These are phyloP conservation scores for Astragalus glycyphyllos DNA, from an alignment of 306 rosid species.

Conservation along the genomic window DNA sequence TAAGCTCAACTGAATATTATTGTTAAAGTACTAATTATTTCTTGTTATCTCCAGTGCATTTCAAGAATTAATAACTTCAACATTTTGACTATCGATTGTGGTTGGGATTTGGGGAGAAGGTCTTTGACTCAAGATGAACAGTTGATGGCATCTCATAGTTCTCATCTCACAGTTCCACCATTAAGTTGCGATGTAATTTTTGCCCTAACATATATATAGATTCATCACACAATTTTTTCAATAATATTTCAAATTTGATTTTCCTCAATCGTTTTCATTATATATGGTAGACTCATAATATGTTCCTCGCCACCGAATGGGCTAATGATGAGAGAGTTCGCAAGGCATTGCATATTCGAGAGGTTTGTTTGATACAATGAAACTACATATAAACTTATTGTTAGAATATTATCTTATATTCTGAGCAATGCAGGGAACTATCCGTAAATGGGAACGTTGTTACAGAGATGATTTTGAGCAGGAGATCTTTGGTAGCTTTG, in stretches of 20 bases:
- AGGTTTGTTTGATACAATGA: slow-evolving; percentile 39
- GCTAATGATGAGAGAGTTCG: slow-evolving; percentile 41
- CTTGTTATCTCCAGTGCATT: slow-evolving; percentile 48
- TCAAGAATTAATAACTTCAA: slow-evolving; percentile 26
- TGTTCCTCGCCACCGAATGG: slow-evolving; percentile 38
- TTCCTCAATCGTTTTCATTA: not conserved
- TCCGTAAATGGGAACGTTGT: slow-evolving; percentile 43
- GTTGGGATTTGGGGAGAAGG: slow-evolving; percentile 32
- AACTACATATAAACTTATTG: not conserved
- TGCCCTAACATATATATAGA: not conserved
- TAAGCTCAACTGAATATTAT: slow-evolving; percentile 2
- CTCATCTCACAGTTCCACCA: slow-evolving; percentile 33
- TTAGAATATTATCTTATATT: too few relatives aligned
- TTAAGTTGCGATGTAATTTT: slow-evolving; percentile 51
- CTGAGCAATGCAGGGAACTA: slow-evolving; percentile 37
- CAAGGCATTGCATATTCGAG: slow-evolving; percentile 43
- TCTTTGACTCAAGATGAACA: slow-evolving; percentile 39
- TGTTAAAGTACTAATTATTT: too few relatives aligned
- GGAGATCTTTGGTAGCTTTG: slow-evolving; percentile 23
- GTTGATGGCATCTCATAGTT: slow-evolving; percentile 4
- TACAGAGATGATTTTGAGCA: not conserved
- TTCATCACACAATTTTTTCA: not conserved
- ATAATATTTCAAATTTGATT: slow-evolving; percentile 7
- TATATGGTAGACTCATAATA: slow-evolving; percentile 38
- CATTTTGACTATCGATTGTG: slow-evolving; percentile 51